Percentiles rank a stretch among this genome's conserved stretches.
phyloP scores from a whole-genome alignment of 2,329 filamentous ascomycete species.

The Ophiocordyceps sinensis region DNA sequence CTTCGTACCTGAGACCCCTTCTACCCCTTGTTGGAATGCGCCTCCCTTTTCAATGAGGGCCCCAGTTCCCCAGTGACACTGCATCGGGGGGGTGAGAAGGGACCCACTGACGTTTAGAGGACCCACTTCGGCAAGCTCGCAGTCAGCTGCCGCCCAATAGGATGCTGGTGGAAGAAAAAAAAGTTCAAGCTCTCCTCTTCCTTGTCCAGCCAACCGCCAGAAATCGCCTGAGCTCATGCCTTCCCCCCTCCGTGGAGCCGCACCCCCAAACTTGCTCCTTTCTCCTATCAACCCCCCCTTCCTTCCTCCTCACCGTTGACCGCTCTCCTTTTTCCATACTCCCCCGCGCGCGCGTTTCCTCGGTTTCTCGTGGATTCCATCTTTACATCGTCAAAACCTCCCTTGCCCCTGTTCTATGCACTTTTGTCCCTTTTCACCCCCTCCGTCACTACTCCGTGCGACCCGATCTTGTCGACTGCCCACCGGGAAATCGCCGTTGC shows the following conservation, averaged over 20 bases:
- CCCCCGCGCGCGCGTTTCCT: neutral
- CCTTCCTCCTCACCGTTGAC: neutral
- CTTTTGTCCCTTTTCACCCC: no score
- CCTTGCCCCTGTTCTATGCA: no score
- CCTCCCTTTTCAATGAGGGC: constrained; percentile 4
- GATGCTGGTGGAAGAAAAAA: constrained; percentile 17
- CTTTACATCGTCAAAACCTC: neutral
- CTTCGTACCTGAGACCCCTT: neutral
- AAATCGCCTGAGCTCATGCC: constrained; percentile 10
- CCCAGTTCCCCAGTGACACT: constrained; percentile 4
- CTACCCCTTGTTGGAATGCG: constrained; percentile 2
- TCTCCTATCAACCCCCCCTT: constrained; percentile 2
- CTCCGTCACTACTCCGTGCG: no score
- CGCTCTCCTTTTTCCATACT: neutral
- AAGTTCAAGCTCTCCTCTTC: constrained; percentile 22
- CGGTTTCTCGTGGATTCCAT: neutral
- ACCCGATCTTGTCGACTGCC: neutral
- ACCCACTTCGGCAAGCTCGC: constrained; percentile 21
- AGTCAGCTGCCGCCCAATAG: constrained; percentile 18
- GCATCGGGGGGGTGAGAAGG: constrained; percentile 4
- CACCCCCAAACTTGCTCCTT: constrained; percentile 2
- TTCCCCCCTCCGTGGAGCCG: constrained; percentile 5
- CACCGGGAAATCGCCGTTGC: neutral
- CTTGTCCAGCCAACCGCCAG: constrained; percentile 11
- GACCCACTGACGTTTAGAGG: constrained; percentile 17